Evolutionary conservation across 176 grass and related monocot genomes (phyloP).

Genomic region (Bolboschoenus planiculmis): DNA sequence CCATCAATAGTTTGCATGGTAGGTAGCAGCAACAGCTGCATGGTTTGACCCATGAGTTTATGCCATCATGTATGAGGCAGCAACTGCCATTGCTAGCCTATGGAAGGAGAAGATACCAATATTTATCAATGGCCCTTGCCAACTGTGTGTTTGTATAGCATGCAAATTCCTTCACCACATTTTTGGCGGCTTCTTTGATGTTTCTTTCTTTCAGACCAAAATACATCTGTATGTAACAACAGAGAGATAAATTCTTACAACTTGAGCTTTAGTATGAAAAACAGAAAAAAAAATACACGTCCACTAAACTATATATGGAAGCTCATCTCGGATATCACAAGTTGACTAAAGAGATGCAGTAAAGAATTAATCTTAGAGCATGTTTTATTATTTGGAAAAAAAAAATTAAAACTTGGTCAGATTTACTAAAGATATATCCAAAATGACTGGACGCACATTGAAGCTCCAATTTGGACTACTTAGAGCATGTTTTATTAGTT

Average conservation of each 20-base stretch:
- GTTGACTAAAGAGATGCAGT: background rate
- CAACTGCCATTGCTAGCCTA: background rate
- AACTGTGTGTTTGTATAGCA: background rate
- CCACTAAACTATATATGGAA: background rate
- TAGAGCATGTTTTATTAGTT: too few relatives aligned
- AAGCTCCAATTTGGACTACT: too few relatives aligned
- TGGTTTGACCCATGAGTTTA: too few relatives aligned
- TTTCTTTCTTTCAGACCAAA: background rate
- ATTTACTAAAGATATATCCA: too few relatives aligned
- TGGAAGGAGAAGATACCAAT: background rate
- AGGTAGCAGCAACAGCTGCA: too few relatives aligned
- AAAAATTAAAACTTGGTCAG: too few relatives aligned
- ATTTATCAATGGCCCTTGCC: background rate
- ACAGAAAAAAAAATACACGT: background rate
- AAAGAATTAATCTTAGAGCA: too few relatives aligned
- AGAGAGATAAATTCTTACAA: background rate
- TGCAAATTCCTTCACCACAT: background rate
- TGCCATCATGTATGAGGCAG: too few relatives aligned
- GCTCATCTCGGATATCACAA: background rate
- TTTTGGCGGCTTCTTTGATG: too few relatives aligned
- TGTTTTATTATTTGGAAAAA: too few relatives aligned
- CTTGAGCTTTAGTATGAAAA: background rate
- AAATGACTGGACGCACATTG: too few relatives aligned
- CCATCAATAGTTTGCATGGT: too few relatives aligned
- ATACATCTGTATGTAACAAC: background rate